phyloP scores from a whole-genome alignment of 257 asterid genomes.

The Orobanche coerulescens region DNA sequence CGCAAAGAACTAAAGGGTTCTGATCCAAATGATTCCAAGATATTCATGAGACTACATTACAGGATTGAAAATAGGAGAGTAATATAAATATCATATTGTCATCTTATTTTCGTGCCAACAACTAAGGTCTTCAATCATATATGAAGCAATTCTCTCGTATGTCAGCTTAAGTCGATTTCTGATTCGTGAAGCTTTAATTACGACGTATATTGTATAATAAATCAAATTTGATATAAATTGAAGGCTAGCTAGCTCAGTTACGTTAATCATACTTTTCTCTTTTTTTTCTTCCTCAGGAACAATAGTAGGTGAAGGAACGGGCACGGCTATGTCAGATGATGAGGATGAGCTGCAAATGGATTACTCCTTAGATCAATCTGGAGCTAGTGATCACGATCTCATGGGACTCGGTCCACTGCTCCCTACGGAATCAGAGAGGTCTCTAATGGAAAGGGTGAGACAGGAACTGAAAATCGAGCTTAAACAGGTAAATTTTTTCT shows the following conservation, averaged over 20 bases:
- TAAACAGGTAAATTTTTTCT: slow-evolving; percentile 43
- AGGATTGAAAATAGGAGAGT: no score
- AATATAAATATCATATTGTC: no score
- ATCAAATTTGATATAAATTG: not conserved
- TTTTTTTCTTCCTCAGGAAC: slow-evolving; percentile 30
- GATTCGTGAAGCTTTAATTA: no score
- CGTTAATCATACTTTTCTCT: not conserved
- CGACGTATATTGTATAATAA: no score
- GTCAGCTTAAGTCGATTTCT: no score
- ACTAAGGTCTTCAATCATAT: not conserved
- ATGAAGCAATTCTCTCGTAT: not conserved
- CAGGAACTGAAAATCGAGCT: slow-evolving; percentile 73
- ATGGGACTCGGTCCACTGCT: slow-evolving; percentile 74
- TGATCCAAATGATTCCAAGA: no score
- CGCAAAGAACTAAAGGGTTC: no score
- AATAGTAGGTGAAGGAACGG: slow-evolving; percentile 59
- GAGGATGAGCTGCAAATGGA: slow-evolving; percentile 69
- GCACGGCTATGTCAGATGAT: slow-evolving; percentile 77
- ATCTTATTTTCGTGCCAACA: not conserved
- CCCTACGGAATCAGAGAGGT: slow-evolving; percentile 76
- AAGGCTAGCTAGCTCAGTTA: no score
- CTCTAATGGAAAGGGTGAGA: slow-evolving; percentile 72
- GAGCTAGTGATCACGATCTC: slow-evolving; percentile 44
- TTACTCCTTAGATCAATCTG: slow-evolving; percentile 55
- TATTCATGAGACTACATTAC: no score